Conservation (phyloP, 1,139 yeast genomes). For the Protomyces pachydermus region DNA sequence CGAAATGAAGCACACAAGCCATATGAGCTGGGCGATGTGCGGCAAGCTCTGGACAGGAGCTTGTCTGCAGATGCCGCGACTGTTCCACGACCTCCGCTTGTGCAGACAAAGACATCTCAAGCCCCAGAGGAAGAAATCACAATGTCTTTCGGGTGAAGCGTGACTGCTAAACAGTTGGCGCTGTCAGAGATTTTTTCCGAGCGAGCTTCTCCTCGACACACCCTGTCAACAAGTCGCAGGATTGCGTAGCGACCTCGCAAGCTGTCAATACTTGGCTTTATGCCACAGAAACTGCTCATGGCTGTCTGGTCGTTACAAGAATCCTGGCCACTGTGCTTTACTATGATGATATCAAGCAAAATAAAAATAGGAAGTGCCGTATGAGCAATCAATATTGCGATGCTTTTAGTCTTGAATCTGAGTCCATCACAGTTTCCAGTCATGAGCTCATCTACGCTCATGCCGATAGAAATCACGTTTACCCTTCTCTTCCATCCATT, state of each 20-base stretch:
- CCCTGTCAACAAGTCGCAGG: background rate
- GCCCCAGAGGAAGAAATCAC: constrained; percentile 14
- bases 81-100: background rate
- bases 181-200: background rate
- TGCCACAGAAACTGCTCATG: background rate
- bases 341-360: background rate
- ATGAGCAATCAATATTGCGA: background rate
- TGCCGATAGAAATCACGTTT: constrained; percentile 30
- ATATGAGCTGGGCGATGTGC: background rate
- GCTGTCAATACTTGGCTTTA: too few species aligned
- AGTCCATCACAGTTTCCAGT: background rate
- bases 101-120: background rate
- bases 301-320: background rate
- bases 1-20: constrained; percentile 12
- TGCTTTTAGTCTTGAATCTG: background rate
- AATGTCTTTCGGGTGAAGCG: constrained; percentile 17
- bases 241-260: background rate
- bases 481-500: constrained; percentile 36
- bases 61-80: background rate
- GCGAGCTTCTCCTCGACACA: background rate
- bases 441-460: constrained; percentile 27
- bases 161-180: background rate
- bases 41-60: background rate
- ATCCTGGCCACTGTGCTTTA: background rate
- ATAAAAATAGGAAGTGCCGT: constrained; percentile 1